Conservation (phyloP, 23 red algal species). For the Gracilariopsis chorda region DNA sequence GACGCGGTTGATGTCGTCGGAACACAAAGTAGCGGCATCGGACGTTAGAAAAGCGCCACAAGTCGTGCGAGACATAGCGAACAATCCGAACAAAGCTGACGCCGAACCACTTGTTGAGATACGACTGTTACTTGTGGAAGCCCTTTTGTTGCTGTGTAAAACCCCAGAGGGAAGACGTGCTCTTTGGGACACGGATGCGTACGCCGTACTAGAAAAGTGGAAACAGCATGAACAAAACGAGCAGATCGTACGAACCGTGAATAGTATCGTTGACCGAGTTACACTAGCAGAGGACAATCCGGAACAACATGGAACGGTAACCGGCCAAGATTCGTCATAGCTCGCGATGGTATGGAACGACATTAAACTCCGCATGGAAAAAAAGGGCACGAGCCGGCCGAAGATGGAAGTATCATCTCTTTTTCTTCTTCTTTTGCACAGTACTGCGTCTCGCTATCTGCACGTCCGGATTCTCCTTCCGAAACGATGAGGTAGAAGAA, state of each 20-base stretch:
- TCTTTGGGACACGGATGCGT: conserved; percentile 32
- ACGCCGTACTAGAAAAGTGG: conserved; percentile 29
- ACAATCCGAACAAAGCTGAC: background rate
- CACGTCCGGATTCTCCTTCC: conserved; percentile 33
- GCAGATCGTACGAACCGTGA: background rate
- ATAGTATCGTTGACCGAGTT: conserved; percentile 40
- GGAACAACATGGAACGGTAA: background rate
- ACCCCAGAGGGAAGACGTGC: conserved; percentile 22
- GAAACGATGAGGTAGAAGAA: conserved; percentile 1
- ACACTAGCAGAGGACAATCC: background rate
- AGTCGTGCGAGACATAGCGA: background rate
- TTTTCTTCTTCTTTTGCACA: conserved; percentile 51
- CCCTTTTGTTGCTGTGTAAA: conserved; percentile 49
- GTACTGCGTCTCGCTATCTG: background rate
- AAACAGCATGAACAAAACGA: conserved; percentile 13
- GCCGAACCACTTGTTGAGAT: conserved; percentile 46
- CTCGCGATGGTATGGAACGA: too few species aligned
- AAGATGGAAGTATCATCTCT: background rate
- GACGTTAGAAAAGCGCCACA: background rate
- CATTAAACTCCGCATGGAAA: too few species aligned
- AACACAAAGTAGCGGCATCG: background rate
- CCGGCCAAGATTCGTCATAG: too few species aligned
- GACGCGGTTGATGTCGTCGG: conserved; percentile 1
- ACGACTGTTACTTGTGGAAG: conserved; percentile 49
- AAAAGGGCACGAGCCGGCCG: too few species aligned